These are phyloP conservation scores for Phragmites australis DNA, from an alignment of 176 grass and related monocot species.

Conservation along the genomic window DNA sequence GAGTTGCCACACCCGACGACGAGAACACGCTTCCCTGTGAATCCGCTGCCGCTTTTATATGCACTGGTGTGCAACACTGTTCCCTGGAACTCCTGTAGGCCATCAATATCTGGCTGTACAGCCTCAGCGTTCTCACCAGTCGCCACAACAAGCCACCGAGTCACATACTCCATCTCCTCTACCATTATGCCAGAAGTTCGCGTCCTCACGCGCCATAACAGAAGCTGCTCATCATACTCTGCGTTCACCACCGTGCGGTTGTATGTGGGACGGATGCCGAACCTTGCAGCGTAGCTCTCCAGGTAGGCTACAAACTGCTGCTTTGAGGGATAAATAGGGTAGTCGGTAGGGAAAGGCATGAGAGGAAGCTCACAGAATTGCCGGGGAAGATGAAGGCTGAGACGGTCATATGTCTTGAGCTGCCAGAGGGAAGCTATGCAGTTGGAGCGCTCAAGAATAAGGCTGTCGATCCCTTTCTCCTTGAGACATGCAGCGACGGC, in stretches of 20 bases:
- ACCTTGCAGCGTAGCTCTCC: slow-evolving; percentile 66
- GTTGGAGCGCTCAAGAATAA: slow-evolving; percentile 79
- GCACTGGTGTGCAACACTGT: slow-evolving; percentile 71
- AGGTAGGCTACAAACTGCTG: slow-evolving; percentile 84
- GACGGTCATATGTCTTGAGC: slow-evolving; percentile 85
- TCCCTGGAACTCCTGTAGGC: slow-evolving; percentile 59
- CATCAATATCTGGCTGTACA: slow-evolving; percentile 69
- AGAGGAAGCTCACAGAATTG: slow-evolving; percentile 96
- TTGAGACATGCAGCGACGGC: slow-evolving; percentile 88
- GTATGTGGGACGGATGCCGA: slow-evolving; percentile 67
- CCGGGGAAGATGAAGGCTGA: slow-evolving; percentile 94
- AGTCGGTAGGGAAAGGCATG: slow-evolving; percentile 70
- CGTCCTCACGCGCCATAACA: slow-evolving; percentile 55
- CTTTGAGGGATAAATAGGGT: slow-evolving; percentile 85
- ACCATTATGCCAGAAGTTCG: slow-evolving; percentile 29
- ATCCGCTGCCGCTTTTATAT: slow-evolving; percentile 68
- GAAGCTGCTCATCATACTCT: slow-evolving; percentile 55
- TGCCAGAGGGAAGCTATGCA: slow-evolving; percentile 95
- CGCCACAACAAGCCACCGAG: slow-evolving; percentile 83
- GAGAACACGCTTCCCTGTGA: slow-evolving; percentile 67
- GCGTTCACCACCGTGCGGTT: slow-evolving; percentile 64
- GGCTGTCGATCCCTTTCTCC: slow-evolving; percentile 65
- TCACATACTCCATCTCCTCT: slow-evolving; percentile 52
- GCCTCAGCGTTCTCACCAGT: slow-evolving; percentile 94
- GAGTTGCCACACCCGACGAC: slow-evolving; percentile 93